Percentiles rank a stretch among this genome's conserved stretches.
Evolutionary conservation across 2,329 filamentous ascomycete species (phyloP).

Genomic region (Penicillium polonicum): DNA sequence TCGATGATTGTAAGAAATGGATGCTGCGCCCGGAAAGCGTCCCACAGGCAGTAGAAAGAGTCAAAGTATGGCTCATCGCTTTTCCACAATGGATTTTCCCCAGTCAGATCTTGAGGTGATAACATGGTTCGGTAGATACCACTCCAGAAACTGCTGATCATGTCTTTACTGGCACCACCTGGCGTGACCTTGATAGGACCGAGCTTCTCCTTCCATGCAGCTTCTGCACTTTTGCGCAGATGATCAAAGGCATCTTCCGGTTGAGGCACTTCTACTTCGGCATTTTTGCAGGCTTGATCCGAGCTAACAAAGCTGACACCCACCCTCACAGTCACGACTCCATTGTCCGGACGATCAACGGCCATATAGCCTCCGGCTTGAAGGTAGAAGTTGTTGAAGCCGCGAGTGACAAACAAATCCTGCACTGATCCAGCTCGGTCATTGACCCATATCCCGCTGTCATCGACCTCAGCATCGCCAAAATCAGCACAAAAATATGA

Average conservation of each 20-base stretch:
- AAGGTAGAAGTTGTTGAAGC: constrained; percentile 53
- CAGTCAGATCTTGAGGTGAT: constrained; percentile 67
- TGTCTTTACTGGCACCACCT: constrained; percentile 51
- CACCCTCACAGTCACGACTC: constrained; percentile 59
- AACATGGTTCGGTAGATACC: constrained; percentile 68
- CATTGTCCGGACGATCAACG: constrained; percentile 51
- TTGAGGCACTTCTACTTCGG: constrained; percentile 61
- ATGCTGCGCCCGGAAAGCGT: constrained; percentile 24
- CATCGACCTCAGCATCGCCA: constrained; percentile 52
- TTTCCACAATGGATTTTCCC: constrained; percentile 66
- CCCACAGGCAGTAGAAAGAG: constrained; percentile 57
- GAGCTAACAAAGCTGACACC: constrained; percentile 66
- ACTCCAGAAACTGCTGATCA: constrained; percentile 62
- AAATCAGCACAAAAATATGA: constrained; percentile 68
- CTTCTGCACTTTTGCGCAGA: constrained; percentile 46
- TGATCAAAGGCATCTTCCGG: constrained; percentile 48
- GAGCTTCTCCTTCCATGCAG: constrained; percentile 60
- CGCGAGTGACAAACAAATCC: constrained; percentile 53
- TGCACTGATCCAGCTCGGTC: constrained; percentile 56
- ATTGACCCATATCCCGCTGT: constrained; percentile 62
- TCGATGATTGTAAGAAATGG: constrained; percentile 32
- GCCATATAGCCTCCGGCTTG: constrained; percentile 63
- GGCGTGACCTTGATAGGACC: constrained; percentile 55
- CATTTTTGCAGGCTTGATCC: constrained; percentile 63
- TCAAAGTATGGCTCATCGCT: constrained; percentile 67